Evolutionary conservation across 139 green algal species (phyloP).

Genomic region (Chlamydomonas urium): DNA sequence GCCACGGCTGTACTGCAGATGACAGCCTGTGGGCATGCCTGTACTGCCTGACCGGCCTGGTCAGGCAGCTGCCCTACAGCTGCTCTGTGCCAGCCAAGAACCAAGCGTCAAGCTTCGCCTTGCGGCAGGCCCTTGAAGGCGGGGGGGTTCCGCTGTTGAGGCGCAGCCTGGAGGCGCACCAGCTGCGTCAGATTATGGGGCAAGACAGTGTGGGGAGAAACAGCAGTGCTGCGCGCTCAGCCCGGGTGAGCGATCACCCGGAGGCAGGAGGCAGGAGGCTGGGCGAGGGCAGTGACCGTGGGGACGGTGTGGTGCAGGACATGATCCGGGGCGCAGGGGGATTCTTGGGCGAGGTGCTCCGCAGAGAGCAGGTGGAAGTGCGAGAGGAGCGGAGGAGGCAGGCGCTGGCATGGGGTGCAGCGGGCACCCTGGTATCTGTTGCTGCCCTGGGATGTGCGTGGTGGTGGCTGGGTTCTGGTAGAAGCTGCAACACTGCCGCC

Average conservation of each 20-base stretch:
- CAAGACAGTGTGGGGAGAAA: no score
- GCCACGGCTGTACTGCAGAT: slow-evolving; percentile 5
- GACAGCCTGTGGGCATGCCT: slow-evolving; percentile 13
- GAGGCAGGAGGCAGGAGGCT: background rate
- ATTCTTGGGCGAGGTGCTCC: background rate
- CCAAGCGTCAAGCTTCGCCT: background rate
- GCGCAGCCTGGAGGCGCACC: background rate
- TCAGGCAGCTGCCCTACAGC: background rate
- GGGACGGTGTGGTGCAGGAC: no score
- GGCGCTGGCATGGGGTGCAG: no score
- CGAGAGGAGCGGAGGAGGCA: no score
- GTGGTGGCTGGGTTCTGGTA: no score
- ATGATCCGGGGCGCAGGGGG: slow-evolving; percentile 1
- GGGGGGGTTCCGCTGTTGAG: background rate
- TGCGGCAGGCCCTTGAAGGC: background rate
- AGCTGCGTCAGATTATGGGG: no score
- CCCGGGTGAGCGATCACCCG: no score
- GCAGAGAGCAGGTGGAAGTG: no score
- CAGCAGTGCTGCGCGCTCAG: no score
- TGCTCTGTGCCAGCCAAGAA: background rate
- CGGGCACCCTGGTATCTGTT: no score
- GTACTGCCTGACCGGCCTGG: slow-evolving; percentile 2
- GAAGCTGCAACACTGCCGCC: no score
- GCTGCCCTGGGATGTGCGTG: no score
- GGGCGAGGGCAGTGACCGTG: background rate